Base-by-base conservation (phyloP, 2,329 filamentous ascomycete species). In the Phialemonium atrogriseum region DNA sequence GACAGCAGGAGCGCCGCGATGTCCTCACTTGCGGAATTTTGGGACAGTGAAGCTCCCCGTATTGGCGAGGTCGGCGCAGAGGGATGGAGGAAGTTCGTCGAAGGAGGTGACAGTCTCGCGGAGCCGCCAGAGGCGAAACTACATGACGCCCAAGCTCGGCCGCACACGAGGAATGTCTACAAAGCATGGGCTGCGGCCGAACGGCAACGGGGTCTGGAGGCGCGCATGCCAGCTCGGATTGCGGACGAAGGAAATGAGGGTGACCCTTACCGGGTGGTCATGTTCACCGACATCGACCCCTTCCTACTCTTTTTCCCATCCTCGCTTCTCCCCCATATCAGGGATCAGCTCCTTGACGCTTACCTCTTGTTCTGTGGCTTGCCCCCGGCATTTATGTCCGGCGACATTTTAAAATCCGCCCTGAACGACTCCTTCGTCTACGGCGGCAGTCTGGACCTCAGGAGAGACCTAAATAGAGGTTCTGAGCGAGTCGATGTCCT, bases 41-140 rank as follows among this genome's bases (percentile, higher is more conserved):
- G 91, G 91, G 86, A 94, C 37, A 84, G 77, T 35, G 89, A 95
- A 49, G 68, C 76, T 1, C 64, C 82, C 1, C 73, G 89, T 5
- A 70, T 94, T 33, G 89, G 89, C 8, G 89, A 96, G 44, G 48
- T 58, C 1, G 66, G 63, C 2, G 79, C 85, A 3, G 64, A 67
- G 38, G 86, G 87, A 1, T 95, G 87, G 87, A 51, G 47, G 2
- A 47, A 60, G n/a, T 77, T 66, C 42, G 54, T 60, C 10, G 47
- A 53, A n/a, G 48, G 44, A 11, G 49, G 37, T 2, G 56, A 48
- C 10, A 28, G 11, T 8, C 37, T 51, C 35, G 51, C 50, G 11
- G 64, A 69, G 19, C 48, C 60, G 3, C 63, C 66, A 2, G 62
- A 68, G 24, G 42, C 57, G 6, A 55, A 40, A 24, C 31, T 37